phyloP scores from a whole-genome alignment of 2,329 filamentous ascomycete genomes.

The Stagonosporopsis tanaceti region DNA sequence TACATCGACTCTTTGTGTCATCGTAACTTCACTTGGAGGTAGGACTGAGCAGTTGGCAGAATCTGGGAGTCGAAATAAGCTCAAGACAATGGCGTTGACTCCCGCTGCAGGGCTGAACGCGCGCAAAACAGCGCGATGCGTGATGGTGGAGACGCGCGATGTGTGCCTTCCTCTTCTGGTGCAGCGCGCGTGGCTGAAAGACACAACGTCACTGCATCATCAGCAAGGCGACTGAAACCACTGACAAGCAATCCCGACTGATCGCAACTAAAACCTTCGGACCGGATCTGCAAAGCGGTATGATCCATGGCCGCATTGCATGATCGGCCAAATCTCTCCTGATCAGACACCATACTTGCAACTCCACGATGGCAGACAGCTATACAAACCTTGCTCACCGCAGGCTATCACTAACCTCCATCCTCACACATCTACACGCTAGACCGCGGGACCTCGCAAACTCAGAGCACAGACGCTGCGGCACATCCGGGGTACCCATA shows the following conservation, averaged over 20 bases:
- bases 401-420: background rate
- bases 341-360: background rate
- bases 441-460: background rate
- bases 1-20: slow-evolving; percentile 1
- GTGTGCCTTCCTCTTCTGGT: slow-evolving; percentile 34
- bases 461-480: slow-evolving; percentile 5
- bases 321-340: background rate
- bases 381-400: background rate
- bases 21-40: background rate
- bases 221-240: background rate
- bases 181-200: slow-evolving; percentile 16
- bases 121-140: slow-evolving; percentile 23
- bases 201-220: slow-evolving; percentile 16
- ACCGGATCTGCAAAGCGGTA: background rate
- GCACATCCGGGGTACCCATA: slow-evolving; percentile 12
- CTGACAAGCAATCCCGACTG: background rate
- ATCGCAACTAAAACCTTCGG: no score
- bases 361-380: background rate
- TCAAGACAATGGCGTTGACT: slow-evolving; percentile 28
- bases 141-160: slow-evolving; percentile 29
- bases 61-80: slow-evolving; percentile 32
- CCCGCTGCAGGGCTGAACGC: slow-evolving; percentile 29
- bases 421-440: background rate
- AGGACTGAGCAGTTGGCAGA: background rate
- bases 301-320: background rate